phyloP scores from a whole-genome alignment of 2,329 filamentous ascomycete genomes.

The Colletotrichum siamense region DNA sequence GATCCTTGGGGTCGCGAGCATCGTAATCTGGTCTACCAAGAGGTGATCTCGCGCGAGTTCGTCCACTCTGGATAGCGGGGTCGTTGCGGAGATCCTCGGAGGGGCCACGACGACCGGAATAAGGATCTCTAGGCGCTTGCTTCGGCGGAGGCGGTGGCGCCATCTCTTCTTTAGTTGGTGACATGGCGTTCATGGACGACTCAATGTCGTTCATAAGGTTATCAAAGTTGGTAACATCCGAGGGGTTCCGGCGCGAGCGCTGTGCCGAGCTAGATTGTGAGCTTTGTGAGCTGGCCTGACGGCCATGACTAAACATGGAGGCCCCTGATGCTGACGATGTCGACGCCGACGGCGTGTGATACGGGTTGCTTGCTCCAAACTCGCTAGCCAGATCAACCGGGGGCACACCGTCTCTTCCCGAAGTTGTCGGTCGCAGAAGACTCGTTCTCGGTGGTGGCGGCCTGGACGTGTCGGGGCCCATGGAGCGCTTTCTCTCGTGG shows the following conservation, averaged over 20 bases:
- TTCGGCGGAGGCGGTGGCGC: constrained; percentile 25
- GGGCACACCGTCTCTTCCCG: constrained; percentile 42
- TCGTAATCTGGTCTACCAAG: constrained; percentile 26
- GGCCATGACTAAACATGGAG: constrained; percentile 63
- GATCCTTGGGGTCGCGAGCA: constrained; percentile 17
- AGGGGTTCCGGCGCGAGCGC: constrained; percentile 39
- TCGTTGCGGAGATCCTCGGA: constrained; percentile 37
- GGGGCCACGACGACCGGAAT: constrained; percentile 3
- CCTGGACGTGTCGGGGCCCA: constrained; percentile 56
- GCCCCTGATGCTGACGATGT: constrained; percentile 71
- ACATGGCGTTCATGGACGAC: constrained; percentile 50
- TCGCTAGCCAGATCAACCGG: constrained; percentile 64
- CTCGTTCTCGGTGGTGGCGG: constrained; percentile 59
- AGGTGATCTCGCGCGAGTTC: constrained; percentile 26
- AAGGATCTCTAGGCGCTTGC: constrained; percentile 23
- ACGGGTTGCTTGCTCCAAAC: constrained; percentile 67
- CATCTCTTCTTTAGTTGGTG: constrained; percentile 31
- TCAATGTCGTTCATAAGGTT: constrained; percentile 62
- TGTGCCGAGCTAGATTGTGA: constrained; percentile 62
- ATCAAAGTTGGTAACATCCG: constrained; percentile 52
- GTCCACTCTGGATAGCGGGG: constrained; percentile 29
- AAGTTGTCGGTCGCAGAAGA: constrained; percentile 46
- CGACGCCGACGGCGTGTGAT: constrained; percentile 69
- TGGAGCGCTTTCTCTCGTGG: constrained; percentile 43
- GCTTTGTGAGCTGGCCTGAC: constrained; percentile 66